Conservation (phyloP, 768 basidiomycete genomes). For the Hericium alpestre region DNA sequence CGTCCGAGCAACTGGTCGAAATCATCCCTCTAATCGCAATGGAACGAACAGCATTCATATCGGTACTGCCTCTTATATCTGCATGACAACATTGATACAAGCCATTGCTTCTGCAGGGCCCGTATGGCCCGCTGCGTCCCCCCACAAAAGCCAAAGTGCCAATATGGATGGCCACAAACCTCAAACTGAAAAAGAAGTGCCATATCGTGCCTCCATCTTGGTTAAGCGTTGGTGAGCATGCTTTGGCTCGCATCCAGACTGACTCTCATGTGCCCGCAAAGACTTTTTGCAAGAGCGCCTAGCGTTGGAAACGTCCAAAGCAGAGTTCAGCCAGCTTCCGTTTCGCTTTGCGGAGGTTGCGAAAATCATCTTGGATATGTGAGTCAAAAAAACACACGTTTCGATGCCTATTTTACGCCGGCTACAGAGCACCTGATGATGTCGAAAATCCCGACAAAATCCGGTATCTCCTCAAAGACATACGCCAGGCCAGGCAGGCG, state of each 20-base stretch:
- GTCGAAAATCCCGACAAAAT: slow-evolving; percentile 76
- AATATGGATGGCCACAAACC: slow-evolving; percentile 89
- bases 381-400: slow-evolving; percentile 18
- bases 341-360: slow-evolving; percentile 86
- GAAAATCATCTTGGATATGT: slow-evolving; percentile 92
- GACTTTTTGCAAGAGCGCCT: slow-evolving; percentile 75
- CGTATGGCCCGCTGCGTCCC: slow-evolving; percentile 86
- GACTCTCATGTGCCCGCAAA: slow-evolving; percentile 20
- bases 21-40: slow-evolving; percentile 84
- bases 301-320: slow-evolving; percentile 59
- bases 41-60: slow-evolving; percentile 87
- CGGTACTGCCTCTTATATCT: slow-evolving; percentile 35
- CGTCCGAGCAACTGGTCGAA: slow-evolving; percentile 74
- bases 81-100: not conserved
- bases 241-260: not conserved
- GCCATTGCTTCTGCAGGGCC: slow-evolving; percentile 42
- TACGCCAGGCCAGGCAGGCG: slow-evolving; percentile 92
- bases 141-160: slow-evolving; percentile 82
- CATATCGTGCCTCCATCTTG: slow-evolving; percentile 85
- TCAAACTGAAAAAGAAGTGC: slow-evolving; percentile 92
- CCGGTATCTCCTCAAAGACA: slow-evolving; percentile 78
- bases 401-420: not conserved
- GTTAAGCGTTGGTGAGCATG: slow-evolving; percentile 68
- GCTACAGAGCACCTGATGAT: slow-evolving; percentile 77
- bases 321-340: slow-evolving; percentile 70